A percentile compares a stretch with the other conserved stretches of the same genome.
phyloP scores from a whole-genome alignment of 2,329 filamentous ascomycete genomes.

The Aspergillus sp. region DNA sequence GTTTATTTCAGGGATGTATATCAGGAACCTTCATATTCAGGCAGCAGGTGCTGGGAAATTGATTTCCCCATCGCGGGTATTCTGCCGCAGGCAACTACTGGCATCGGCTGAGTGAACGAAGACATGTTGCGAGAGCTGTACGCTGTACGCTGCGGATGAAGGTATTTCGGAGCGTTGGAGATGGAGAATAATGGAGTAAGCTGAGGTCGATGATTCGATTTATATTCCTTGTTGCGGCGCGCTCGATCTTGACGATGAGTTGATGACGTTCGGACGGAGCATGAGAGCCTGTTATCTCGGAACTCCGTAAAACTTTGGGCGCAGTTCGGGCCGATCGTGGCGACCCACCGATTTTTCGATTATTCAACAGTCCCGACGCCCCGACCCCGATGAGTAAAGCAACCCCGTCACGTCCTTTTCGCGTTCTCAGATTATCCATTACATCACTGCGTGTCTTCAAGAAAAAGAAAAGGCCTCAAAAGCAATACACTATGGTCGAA shows the following conservation, averaged over 20 bases:
- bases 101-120: constrained; percentile 7
- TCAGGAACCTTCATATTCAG: too few relatives aligned
- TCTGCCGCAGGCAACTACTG: not conserved
- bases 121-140: constrained; percentile 12
- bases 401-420: constrained; percentile 1
- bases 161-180: constrained; percentile 4
- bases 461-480: not conserved
- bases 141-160: not conserved
- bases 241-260: too few relatives aligned
- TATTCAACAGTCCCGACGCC: constrained; percentile 14
- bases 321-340: not conserved
- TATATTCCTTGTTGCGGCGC: too few relatives aligned
- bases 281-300: not conserved
- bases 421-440: constrained; percentile 13
- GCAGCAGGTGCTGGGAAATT: too few relatives aligned
- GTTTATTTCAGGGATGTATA: too few relatives aligned
- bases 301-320: constrained; percentile 6
- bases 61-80: too few relatives aligned
- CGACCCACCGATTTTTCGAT: constrained; percentile 14
- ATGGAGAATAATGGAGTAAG: constrained; percentile 1
- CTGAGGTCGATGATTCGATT: not conserved
- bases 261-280: constrained; percentile 2
- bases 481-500: constrained; percentile 10
- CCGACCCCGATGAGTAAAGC: not conserved
- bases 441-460: constrained; percentile 4